Conservation (phyloP, 305 asterid genomes). For the Euphrasia arctica region DNA sequence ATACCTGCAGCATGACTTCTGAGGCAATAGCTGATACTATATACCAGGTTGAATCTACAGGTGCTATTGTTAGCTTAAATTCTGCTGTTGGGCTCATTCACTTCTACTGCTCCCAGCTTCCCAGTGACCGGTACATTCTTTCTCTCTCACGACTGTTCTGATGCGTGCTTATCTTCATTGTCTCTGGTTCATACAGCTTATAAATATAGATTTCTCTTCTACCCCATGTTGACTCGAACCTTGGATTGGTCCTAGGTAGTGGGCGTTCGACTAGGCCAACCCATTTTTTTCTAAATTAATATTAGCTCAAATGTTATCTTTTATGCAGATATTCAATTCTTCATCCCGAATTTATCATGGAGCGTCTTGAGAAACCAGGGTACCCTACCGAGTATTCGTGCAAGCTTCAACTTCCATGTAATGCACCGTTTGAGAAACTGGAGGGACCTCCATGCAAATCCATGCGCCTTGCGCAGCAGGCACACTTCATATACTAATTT, state of each 20-base stretch:
- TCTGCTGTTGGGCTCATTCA: conserved; percentile 99
- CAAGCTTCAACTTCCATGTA: conserved; percentile 99
- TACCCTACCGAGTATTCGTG: conserved; percentile 84
- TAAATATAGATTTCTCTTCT: neutral
- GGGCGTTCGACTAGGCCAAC: too few species aligned
- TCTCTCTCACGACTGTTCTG: conserved; percentile 19
- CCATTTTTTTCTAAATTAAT: neutral
- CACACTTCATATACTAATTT: conserved; percentile 32
- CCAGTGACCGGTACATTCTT: conserved; percentile 84
- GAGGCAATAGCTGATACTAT: conserved; percentile 58
- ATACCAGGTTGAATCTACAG: conserved; percentile 97
- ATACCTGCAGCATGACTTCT: conserved; percentile 49
- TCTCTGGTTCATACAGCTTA: conserved; percentile 15
- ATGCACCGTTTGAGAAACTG: conserved; percentile 95
- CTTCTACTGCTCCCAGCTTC: conserved; percentile 98
- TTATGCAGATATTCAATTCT: conserved; percentile 84
- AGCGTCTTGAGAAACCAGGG: conserved; percentile 81
- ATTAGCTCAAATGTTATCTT: conserved; percentile 19
- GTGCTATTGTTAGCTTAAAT: conserved; percentile 99
- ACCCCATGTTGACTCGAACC: too few species aligned
- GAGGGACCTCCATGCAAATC: conserved; percentile 98
- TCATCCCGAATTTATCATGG: conserved; percentile 96
- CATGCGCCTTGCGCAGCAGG: conserved; percentile 99
- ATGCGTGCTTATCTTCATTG: conserved; percentile 5
- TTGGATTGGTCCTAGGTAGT: too few species aligned